Evolutionary conservation across 1,284 basidiomycete genomes (phyloP).

Genomic region (Porogramme epimiltina): DNA sequence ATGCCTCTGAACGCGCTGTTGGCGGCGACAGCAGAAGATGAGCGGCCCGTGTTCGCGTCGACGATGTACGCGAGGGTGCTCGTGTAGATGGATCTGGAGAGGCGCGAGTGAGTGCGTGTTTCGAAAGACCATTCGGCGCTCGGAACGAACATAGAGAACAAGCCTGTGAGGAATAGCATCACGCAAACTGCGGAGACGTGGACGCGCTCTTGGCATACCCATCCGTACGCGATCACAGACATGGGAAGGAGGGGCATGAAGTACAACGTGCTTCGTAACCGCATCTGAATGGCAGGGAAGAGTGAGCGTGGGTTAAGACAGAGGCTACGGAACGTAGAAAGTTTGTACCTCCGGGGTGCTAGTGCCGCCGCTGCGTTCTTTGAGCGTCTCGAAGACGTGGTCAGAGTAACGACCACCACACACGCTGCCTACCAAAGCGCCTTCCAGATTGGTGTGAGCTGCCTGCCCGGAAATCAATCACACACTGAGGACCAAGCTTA

Average conservation of each 20-base stretch:
- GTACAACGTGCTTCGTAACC: conserved; percentile 62
- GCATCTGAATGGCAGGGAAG: conserved; percentile 53
- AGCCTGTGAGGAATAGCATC: conserved; percentile 66
- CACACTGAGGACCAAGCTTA: conserved; percentile 27
- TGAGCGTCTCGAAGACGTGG: conserved; percentile 55
- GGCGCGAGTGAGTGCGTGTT: conserved; percentile 13
- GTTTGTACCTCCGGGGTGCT: conserved; percentile 64
- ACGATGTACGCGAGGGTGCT: conserved; percentile 77
- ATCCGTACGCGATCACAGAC: conserved; percentile 71
- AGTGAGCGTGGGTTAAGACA: background rate
- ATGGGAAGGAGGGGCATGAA: conserved; percentile 59
- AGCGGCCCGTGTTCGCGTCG: conserved; percentile 76
- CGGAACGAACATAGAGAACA: conserved; percentile 61
- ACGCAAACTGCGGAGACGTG: conserved; percentile 66
- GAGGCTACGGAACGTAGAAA: conserved; percentile 11
- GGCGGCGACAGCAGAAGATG: conserved; percentile 67
- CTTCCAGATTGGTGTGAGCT: conserved; percentile 31
- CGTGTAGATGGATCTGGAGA: conserved; percentile 64
- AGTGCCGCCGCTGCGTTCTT: conserved; percentile 59
- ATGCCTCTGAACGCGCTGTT: conserved; percentile 75
- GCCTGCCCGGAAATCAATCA: background rate
- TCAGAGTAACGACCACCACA: conserved; percentile 83
- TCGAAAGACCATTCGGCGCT: conserved; percentile 1
- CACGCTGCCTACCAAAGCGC: conserved; percentile 70
- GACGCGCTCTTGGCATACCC: conserved; percentile 68